These are phyloP conservation scores for Suillus bovinus DNA, from an alignment of 768 basidiomycete species.

Conservation along the genomic window DNA sequence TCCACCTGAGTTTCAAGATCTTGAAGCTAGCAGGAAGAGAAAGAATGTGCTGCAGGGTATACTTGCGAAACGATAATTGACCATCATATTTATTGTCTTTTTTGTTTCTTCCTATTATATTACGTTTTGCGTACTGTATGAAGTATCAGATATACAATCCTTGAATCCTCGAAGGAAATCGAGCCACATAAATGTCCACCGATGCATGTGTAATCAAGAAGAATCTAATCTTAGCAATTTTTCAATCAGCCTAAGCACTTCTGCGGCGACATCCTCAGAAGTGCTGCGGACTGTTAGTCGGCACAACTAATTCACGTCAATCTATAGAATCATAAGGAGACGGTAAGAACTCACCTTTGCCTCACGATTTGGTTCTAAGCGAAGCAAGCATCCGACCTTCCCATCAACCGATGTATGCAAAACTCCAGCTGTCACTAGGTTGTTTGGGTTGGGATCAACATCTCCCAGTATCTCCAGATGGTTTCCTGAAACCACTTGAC, in stretches of 20 bases:
- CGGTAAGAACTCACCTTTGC: conserved; percentile 68
- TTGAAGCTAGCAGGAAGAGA: conserved; percentile 30
- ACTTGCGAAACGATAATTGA: conserved; percentile 35
- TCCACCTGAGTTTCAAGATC: conserved; percentile 11
- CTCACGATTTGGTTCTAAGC: conserved; percentile 93
- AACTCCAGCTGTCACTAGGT: conserved; percentile 94
- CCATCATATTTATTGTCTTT: conserved; percentile 3
- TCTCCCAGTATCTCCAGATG: conserved; percentile 75
- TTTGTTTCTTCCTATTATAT: conserved; percentile 11
- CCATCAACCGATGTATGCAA: conserved; percentile 89
- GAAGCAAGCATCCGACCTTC: conserved; percentile 92
- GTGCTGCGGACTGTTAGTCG: conserved; percentile 94
- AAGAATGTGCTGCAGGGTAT: conserved; percentile 45
- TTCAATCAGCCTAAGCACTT: conserved; percentile 58
- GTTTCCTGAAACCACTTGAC: conserved; percentile 76
- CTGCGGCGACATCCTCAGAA: conserved; percentile 82
- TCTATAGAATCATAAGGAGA: not conserved
- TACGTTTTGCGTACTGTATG: conserved; percentile 29
- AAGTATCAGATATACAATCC: conserved; percentile 18
- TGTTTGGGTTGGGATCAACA: conserved; percentile 93
- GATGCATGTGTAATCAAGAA: conserved; percentile 10
- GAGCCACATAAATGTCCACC: not conserved
- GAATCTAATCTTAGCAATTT: conserved; percentile 35
- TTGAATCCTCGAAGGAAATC: conserved; percentile 11
- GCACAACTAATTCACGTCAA: conserved; percentile 60